Base-by-base conservation (phyloP, 805 yeast species). In the Zygosaccharomyces lentus region DNA sequence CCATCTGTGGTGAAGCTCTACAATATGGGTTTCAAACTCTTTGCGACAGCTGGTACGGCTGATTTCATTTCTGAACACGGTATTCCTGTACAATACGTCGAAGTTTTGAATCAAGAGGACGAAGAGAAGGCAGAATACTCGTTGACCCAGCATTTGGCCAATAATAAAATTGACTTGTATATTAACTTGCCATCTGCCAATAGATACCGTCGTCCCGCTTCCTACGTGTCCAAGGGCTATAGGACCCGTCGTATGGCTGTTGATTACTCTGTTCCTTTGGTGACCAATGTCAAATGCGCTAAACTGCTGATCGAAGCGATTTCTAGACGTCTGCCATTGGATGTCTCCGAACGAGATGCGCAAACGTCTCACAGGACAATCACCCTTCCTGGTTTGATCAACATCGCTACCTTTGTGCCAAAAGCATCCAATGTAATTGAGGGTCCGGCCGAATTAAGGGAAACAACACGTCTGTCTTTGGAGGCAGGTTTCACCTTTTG, bases 221-320 rank as follows among this genome's bases (percentile, higher is more conserved):
- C 91, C 51, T 93, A 93, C 72, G 88, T 93, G 77, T 87, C 96
- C 24, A 89, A 87, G 73, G 99, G 99, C 67, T 93, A 93, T 77
- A 82, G 80, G 69, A 87, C 98, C 37, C 95, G 99, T 78, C 93
- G 99, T 76, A 87, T 93, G 98, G 99, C 99, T 57, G 97, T 93
- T 55, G 99, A 93, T 71, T 95, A 87, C 68, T 90, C 97, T 43
- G 89, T 93, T 65, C 99, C 99, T 42, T 77, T 93, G 67, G 96
- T 93, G 41, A 93, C 99, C 54, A 93, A 93, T 65, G 98, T 93
- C 56, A 93, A 93, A 72, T 84, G 90, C 75, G 99, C 99, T 52
- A 93, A 93, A 72, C 75, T 93, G 56, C 76, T 93, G 69, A 82
- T 93, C 55, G 98, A 93, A 73, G 98, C 99, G n/a, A 68, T 89